Evolutionary conservation across 192 early-diverging fungal genomes (phyloP), one percentile per base, ranked within the genome.

Genomic region (Entomortierella lignicola): DNA sequence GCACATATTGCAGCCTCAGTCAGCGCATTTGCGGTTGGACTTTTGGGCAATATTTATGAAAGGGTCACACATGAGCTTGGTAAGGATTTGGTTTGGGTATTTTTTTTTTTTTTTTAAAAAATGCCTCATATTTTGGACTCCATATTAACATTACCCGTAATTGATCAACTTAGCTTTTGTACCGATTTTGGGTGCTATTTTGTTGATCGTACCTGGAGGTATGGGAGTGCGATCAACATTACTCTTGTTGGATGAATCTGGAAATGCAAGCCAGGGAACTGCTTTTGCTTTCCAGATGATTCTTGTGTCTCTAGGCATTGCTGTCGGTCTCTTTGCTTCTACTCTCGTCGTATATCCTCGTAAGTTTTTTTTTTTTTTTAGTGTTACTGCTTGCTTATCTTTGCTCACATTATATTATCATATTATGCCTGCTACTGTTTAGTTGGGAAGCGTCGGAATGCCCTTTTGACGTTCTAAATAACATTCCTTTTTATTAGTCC

Each of bases 251-350:
- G 55, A 71, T 20, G 44, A 80, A 29, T 59, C 75, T 6, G 75
- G 56, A 34, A 57, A 79, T 21, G 67, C 67, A 17, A 50, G 67
- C 13, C 75, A 79, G 34, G 75, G 75, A 2, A 70, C 67, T 0
- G 55, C 72, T 0, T 83, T 85, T 72, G 84, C 84, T 0, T 43
- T 83, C 2, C 79, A 80, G 21, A 85, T 85, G 84, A 77, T 85
- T 21, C n/a, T 81, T 7, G 67, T 72, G 1, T 72, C 82, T 0
- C 58, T 85, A 0, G 80, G 82, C 2, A 81, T 83, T 18, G 72
- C 84, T 2, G 79, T 85, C 12, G 84, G 84, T 2, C 52, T 85
- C 0, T 85, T 83, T 83, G 81, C 84, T 2, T 64, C 84, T 0
- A 69, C 79, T 17, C 44, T 83, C 37, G 51, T 75, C 25, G 63